Evolutionary conservation across 495 filamentous ascomycete species (phyloP).

Genomic region (Penicillium cosmopolitanum): DNA sequence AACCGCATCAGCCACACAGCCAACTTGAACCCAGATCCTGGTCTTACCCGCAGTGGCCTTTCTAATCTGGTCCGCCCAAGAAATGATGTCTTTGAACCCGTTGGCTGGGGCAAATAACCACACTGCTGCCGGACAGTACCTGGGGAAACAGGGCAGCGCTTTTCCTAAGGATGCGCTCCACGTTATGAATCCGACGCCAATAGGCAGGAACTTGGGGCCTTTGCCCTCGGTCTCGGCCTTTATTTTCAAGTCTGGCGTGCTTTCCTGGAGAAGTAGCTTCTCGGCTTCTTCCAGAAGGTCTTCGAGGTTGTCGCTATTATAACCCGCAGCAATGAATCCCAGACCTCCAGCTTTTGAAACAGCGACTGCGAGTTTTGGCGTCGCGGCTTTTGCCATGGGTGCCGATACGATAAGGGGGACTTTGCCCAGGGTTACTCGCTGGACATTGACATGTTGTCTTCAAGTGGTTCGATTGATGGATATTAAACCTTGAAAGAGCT

Average conservation of each 20-base stretch:
- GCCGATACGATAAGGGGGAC: not conserved
- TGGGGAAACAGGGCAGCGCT: conserved; percentile 7
- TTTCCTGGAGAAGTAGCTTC: not conserved
- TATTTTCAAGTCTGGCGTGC: not conserved
- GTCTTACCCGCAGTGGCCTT: conserved; percentile 27
- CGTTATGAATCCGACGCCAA: conserved; percentile 15
- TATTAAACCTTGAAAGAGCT: too few species aligned
- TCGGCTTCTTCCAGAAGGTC: not conserved
- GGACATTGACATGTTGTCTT: too few species aligned
- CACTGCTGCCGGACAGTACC: conserved; percentile 8
- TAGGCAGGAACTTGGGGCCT: conserved; percentile 1
- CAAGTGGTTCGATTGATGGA: too few species aligned
- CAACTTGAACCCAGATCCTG: conserved; percentile 71
- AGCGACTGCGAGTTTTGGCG: not conserved
- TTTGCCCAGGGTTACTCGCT: too few species aligned
- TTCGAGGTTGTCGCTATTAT: not conserved
- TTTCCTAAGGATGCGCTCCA: conserved; percentile 10
- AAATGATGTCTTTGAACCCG: not conserved
- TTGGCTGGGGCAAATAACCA: conserved; percentile 14
- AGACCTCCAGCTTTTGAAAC: conserved; percentile 1
- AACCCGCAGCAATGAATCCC: not conserved
- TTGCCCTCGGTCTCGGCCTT: not conserved
- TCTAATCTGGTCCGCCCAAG: conserved; percentile 11
- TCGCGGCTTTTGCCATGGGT: not conserved
- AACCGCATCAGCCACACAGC: conserved; percentile 61